Percentiles rank a stretch among this genome's conserved stretches.
Evolutionary conservation across 805 yeast genomes (phyloP).

Genomic region (Saturnispora diversa): DNA sequence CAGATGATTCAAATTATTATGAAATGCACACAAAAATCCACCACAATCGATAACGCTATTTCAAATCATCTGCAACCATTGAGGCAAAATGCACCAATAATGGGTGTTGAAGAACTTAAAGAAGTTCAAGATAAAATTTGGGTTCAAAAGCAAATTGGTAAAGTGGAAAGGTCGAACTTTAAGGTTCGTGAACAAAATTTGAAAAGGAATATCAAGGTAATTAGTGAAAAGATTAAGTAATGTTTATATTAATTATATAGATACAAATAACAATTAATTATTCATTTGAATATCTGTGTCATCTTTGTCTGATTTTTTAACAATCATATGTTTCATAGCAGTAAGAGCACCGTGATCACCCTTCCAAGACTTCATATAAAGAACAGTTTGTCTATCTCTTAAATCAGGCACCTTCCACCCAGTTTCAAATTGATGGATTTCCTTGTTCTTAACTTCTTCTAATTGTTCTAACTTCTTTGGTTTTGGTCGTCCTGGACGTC

Average conservation of each 20-base stretch:
- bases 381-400: constrained; percentile 50
- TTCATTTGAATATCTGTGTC: constrained; percentile 25
- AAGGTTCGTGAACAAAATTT: background rate
- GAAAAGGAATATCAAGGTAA: background rate
- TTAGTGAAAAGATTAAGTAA: background rate
- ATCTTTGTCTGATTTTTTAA: constrained; percentile 24
- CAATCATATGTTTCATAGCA: constrained; percentile 42
- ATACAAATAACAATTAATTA: background rate
- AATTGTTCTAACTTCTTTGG: constrained; percentile 59
- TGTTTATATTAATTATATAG: background rate
- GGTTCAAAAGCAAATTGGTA: constrained; percentile 7
- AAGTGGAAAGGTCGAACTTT: background rate
- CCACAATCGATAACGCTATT: constrained; percentile 1
- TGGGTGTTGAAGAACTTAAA: background rate
- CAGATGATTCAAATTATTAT: constrained; percentile 3
- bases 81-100: background rate
- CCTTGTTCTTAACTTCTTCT: constrained; percentile 55
- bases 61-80: background rate
- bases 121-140: constrained; percentile 3
- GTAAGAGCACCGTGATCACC: constrained; percentile 74
- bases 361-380: constrained; percentile 63
- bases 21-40: constrained; percentile 6
- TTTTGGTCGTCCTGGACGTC: constrained; percentile 88
- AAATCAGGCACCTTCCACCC: constrained; percentile 74
- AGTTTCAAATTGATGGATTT: constrained; percentile 50